These are phyloP conservation scores for Astragalus glycyphyllos DNA, from an alignment of 306 rosid genomes.

Conservation along the genomic window DNA sequence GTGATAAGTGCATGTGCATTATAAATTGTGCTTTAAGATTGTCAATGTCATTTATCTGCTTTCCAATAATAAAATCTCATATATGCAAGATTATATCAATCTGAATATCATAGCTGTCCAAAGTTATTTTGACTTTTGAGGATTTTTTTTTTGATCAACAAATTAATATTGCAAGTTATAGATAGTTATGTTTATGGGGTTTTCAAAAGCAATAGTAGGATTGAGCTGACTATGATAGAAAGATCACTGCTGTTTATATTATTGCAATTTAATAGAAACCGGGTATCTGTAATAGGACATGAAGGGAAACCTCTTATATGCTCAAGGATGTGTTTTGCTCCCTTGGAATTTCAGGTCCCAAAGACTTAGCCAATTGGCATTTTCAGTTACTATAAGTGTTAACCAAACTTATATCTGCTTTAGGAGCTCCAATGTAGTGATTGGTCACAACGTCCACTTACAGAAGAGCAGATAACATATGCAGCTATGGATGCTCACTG, in stretches of 20 bases:
- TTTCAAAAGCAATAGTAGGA: slow-evolving; percentile 32
- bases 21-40: background rate
- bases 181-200: slow-evolving; percentile 26
- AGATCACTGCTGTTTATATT: background rate
- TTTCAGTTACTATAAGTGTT: slow-evolving; percentile 45
- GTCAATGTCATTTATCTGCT: background rate
- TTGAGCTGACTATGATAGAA: slow-evolving; percentile 37
- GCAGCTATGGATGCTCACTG: slow-evolving; percentile 97
- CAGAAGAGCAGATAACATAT: slow-evolving; percentile 83
- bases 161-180: slow-evolving; percentile 33
- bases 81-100: slow-evolving; percentile 11
- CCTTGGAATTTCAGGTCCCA: slow-evolving; percentile 42
- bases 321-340: slow-evolving; percentile 20
- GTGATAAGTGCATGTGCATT: background rate
- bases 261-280: slow-evolving; percentile 22
- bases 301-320: slow-evolving; percentile 6
- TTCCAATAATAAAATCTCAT: background rate
- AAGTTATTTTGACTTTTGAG: slow-evolving; percentile 42
- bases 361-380: slow-evolving; percentile 20
- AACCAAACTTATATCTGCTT: slow-evolving; percentile 52
- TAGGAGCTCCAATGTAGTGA: slow-evolving; percentile 99
- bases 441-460: slow-evolving; percentile 94
- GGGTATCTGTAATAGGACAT: slow-evolving; percentile 5
- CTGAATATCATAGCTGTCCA: slow-evolving; percentile 35
- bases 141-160: slow-evolving; percentile 37